Percentiles rank a stretch among this genome's conserved stretches.
phyloP scores from a whole-genome alignment of 345 rosid species.

The Clausena lansium region DNA sequence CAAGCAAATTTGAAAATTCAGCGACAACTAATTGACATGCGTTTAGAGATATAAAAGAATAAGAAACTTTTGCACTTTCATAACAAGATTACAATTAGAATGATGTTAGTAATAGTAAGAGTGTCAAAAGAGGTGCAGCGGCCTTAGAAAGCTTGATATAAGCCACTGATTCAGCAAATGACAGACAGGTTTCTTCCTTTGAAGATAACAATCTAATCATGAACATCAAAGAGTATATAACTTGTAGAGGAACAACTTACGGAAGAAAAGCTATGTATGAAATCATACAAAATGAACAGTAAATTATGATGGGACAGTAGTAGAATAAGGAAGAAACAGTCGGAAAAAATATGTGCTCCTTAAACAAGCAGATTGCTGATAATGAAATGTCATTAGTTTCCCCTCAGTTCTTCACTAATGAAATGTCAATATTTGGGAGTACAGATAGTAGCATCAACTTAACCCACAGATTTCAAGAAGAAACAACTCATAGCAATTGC shows the following conservation, averaged over 20 bases:
- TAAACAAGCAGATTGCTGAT: not conserved
- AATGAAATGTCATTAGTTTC: not conserved
- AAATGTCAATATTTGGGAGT: slow-evolving; percentile 2
- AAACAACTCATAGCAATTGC: not conserved
- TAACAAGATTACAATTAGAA: not conserved
- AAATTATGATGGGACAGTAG: not conserved
- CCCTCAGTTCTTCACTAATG: not conserved
- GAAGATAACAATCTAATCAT: not conserved
- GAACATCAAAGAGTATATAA: not conserved
- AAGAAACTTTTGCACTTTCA: not conserved
- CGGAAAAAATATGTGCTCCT: not conserved
- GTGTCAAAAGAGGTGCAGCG: not conserved
- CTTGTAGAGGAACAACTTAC: not conserved
- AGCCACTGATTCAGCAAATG: slow-evolving; percentile 1
- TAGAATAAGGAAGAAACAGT: not conserved
- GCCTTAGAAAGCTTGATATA: not conserved
- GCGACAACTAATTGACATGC: not conserved
- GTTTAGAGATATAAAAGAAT: not conserved
- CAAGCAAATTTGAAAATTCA: not conserved
- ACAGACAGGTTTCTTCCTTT: not conserved
- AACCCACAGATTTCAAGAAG: not conserved
- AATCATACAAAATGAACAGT: not conserved
- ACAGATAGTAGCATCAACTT: not conserved
- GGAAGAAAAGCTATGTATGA: not conserved
- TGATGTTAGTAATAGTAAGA: not conserved